Percentiles rank a stretch among this genome's conserved stretches.
phyloP scores from a whole-genome alignment of 1,284 basidiomycete species.

The Fomitopsis palustris region DNA sequence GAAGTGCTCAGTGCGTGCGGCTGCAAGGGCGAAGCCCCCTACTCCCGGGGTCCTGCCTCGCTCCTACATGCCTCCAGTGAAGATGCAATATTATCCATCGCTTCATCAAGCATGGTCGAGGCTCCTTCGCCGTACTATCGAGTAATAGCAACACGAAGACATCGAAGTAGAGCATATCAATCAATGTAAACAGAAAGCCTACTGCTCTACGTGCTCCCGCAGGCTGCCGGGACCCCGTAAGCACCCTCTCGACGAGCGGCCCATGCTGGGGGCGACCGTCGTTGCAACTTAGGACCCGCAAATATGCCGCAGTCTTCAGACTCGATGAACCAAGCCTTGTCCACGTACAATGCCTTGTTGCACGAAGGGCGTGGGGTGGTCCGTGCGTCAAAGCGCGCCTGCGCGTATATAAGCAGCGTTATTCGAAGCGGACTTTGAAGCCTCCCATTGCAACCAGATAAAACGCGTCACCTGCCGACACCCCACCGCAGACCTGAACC shows the following conservation, averaged over 20 bases:
- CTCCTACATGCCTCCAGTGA: too few relatives aligned
- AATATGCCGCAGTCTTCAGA: not conserved
- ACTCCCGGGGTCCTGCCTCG: not conserved
- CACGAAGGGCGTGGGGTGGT: constrained; percentile 8
- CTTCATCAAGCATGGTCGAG: too few relatives aligned
- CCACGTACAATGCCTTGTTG: not conserved
- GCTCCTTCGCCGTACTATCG: too few relatives aligned
- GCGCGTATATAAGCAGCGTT: constrained; percentile 20
- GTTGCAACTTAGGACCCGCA: not conserved
- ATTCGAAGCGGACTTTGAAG: constrained; percentile 33
- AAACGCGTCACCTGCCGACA: constrained; percentile 21
- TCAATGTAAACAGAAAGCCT: too few relatives aligned
- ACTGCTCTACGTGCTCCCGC: too few relatives aligned
- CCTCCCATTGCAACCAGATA: constrained; percentile 18
- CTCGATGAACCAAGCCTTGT: not conserved
- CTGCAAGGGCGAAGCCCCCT: not conserved
- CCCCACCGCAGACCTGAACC: constrained; percentile 9
- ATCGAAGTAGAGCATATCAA: not conserved
- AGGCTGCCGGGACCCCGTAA: not conserved
- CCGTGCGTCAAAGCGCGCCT: constrained; percentile 21
- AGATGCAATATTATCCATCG: too few relatives aligned
- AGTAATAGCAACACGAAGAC: not conserved
- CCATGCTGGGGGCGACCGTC: not conserved
- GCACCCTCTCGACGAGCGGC: not conserved
- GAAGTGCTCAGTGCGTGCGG: not conserved